Evolutionary conservation across 176 grass and related monocot genomes (phyloP), one percentile per base, ranked within the genome.

Genomic region (Oryza rufipogon): DNA sequence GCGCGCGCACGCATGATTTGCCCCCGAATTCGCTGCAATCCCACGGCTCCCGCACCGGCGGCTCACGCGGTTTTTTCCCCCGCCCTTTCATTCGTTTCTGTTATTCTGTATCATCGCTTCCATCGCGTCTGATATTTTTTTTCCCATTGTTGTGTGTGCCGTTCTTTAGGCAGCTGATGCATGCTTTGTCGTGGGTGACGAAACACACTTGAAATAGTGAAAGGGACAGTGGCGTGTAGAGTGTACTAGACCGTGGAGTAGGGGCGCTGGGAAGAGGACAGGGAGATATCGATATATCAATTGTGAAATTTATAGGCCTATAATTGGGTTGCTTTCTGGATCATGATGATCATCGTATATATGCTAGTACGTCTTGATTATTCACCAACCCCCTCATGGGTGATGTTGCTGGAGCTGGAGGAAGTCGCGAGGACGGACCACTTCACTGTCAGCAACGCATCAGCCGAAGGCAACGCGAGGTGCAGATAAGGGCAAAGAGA

Each of bases 361-460:
- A 23, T 11, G 58, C 58, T 63, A 1, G 56, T 61, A 61, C 20
- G 56, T 61, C 19, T 22, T 7, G 56, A 61, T 61, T 61, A 12
- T 61, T 61, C 56, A 61, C 14, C 52, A 19, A 61, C 47, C 65
- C 65, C 34, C 84, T 41, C 4, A 36, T 39, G 71, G 15, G 58
- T 66, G n/a, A 9, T 80, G 72, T 54, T 4, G 13, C 63, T 16
- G n/a, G 41, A 63, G 30, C 30, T 32, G 30, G 30, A 32, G 30
- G n/a, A 28, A 48, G 16, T 75, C 79, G 60, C 3, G 23, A 11
- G 28, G 9, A 19, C 75, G 70, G 77, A 89, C 87, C 77, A 76
- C 71, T 25, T 67, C 71, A 71, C 48, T 26, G 87, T 83, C 71
- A 83, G 71, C 58, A 74, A 2, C 81, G 71, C 58, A 26, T 58